Evolutionary conservation across 495 filamentous ascomycete genomes (phyloP), one percentile per base, ranked within the genome.

Genomic region (Neurospora pannonica): DNA sequence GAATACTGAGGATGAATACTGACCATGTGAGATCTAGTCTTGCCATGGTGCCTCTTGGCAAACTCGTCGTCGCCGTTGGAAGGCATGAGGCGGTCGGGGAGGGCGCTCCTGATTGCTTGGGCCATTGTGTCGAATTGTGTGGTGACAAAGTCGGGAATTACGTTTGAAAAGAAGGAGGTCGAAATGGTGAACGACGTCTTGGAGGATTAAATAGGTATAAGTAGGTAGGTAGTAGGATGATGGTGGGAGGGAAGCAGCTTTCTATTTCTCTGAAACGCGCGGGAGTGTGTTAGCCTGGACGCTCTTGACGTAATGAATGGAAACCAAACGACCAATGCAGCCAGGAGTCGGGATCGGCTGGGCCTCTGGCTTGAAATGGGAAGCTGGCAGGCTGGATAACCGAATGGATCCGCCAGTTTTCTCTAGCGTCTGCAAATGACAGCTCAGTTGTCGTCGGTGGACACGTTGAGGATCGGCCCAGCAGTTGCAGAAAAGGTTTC

Each of bases 21-120:
- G 85, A 97, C 95, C 92, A 98, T 93, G 84, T 97, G 94, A 42
- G 94, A 97, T 81, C 95, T 93, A 72, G 94, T 91, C 89, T 98
- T 98, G 78, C 94, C 94, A 84, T 98, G 95, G 81, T 97, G 94
- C 84, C 93, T 93, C 77, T 88, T 86, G 80, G 84, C 80, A 69
- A 87, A 86, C 77, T 87, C 82, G 74, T 90, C 91, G 75, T 88
- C 87, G 76, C 84, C 77, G 74, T 78, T 79, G 83, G 84, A 70
- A 85, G 89, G 85, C 86, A 92, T 93, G 75, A 98, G 89, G 86
- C 97, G 95, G 21, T 91, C 83, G 72, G 94, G 94, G 69, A 98
- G 83, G 10, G 92, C 91, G 77, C 86, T 89, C 83, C 86, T 89
- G 77, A 91, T 86, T 80, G 87, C 88, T 74, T 76, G 73, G 5